phyloP scores from a whole-genome alignment of 306 rosid genomes.

The Dryas drummondii region DNA sequence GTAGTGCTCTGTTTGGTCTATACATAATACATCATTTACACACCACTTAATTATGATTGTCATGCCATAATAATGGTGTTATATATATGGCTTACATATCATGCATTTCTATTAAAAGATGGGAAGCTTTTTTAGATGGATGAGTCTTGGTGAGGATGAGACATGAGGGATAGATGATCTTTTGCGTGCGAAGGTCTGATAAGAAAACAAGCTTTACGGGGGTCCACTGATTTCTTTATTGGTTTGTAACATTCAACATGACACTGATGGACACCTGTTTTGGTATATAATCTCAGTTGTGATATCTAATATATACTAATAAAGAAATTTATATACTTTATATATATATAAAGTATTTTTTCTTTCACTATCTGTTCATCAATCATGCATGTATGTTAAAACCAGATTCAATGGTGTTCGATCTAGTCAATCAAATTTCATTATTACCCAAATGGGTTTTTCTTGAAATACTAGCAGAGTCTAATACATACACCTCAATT shows the following conservation, averaged over 20 bases:
- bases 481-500: slow-evolving; percentile 4
- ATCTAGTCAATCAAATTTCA: not conserved
- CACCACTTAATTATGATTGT: not conserved
- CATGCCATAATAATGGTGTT: not conserved
- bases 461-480: not conserved
- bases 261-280: slow-evolving; percentile 20
- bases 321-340: not conserved
- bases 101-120: not conserved
- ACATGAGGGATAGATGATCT: slow-evolving; percentile 28
- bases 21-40: not conserved
- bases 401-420: not conserved
- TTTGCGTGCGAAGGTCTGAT: slow-evolving; percentile 43
- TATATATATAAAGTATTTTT: not conserved
- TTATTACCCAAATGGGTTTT: not conserved
- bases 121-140: not conserved
- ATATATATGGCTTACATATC: not conserved
- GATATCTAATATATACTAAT: not conserved
- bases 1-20: too few species aligned
- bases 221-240: slow-evolving; percentile 37
- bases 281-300: slow-evolving; percentile 23
- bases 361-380: not conserved
- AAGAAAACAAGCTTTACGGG: slow-evolving; percentile 28
- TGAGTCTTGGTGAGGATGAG: slow-evolving; percentile 6
- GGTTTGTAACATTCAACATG: slow-evolving; percentile 20
- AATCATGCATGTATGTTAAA: slow-evolving; percentile 6